phyloP scores from a whole-genome alignment of 768 basidiomycete species.

The Lentinula detonsa region DNA sequence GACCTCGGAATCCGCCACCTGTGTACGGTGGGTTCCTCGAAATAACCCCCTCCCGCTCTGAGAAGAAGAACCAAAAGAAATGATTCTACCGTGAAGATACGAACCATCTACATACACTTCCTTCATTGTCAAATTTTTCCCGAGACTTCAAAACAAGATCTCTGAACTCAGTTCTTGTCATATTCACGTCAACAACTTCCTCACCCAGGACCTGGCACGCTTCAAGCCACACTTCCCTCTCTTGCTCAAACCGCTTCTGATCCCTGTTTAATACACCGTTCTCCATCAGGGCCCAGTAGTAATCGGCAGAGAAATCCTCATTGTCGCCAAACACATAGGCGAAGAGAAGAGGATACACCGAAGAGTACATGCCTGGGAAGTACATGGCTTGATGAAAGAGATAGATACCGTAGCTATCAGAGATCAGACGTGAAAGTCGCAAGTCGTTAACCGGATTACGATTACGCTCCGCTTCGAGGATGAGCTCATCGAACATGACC shows the following conservation, averaged over 20 bases:
- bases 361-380: constrained; percentile 1
- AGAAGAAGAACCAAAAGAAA: background rate
- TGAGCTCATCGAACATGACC: constrained; percentile 5
- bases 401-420: constrained; percentile 2
- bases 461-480: constrained; percentile 3
- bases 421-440: background rate
- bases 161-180: constrained; percentile 1
- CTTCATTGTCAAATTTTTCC: constrained; percentile 1
- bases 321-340: constrained; percentile 5
- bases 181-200: background rate
- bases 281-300: constrained; percentile 7
- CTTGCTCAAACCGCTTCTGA: constrained; percentile 1
- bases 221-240: constrained; percentile 5
- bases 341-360: constrained; percentile 5
- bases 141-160: constrained; percentile 1
- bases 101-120: background rate
- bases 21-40: too few relatives aligned
- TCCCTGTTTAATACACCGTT: background rate
- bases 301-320: constrained; percentile 4
- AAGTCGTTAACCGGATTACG: background rate
- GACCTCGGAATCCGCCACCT: too few relatives aligned
- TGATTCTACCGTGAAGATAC: background rate
- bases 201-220: constrained; percentile 4
- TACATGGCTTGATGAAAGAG: constrained; percentile 6
- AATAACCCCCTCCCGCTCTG: too few relatives aligned